phyloP scores from a whole-genome alignment of 192 early-diverging fungal species.

The Backusella psychrophila region DNA sequence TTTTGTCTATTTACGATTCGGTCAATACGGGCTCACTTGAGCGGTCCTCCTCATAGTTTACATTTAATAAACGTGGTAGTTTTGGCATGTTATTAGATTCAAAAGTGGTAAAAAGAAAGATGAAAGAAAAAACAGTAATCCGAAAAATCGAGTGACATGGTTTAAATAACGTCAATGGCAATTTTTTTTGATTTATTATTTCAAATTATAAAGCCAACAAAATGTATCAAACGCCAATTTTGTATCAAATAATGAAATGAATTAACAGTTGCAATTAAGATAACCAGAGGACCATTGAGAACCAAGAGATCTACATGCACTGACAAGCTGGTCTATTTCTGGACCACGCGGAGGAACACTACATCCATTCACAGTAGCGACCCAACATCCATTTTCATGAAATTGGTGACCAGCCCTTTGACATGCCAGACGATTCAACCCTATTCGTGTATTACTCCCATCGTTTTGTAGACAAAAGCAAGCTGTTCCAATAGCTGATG shows the following conservation, averaged over 20 bases:
- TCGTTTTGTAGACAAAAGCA: neutral
- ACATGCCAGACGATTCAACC: neutral
- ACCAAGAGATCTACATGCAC: neutral
- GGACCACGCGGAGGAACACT: neutral
- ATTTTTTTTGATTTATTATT: neutral
- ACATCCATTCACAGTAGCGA: neutral
- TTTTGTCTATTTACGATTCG: neutral
- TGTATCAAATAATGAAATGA: neutral
- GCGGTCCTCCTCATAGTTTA: neutral
- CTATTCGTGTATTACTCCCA: neutral
- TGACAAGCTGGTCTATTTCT: neutral
- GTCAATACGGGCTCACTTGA: neutral
- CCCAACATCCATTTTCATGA: neutral
- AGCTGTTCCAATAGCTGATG: neutral
- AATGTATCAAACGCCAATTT: neutral
- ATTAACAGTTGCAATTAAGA: neutral
- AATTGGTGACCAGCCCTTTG: neutral
- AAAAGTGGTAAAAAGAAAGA: neutral
- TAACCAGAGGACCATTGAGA: neutral
- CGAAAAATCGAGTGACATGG: neutral
- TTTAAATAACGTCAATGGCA: neutral
- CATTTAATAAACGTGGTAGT: neutral
- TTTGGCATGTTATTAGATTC: neutral
- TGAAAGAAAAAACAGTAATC: neutral
- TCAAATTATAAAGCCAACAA: neutral